Evolutionary conservation across 1,284 basidiomycete genomes (phyloP), one percentile per base, ranked within the genome.

Genomic region (Pisolithus thermaeus): DNA sequence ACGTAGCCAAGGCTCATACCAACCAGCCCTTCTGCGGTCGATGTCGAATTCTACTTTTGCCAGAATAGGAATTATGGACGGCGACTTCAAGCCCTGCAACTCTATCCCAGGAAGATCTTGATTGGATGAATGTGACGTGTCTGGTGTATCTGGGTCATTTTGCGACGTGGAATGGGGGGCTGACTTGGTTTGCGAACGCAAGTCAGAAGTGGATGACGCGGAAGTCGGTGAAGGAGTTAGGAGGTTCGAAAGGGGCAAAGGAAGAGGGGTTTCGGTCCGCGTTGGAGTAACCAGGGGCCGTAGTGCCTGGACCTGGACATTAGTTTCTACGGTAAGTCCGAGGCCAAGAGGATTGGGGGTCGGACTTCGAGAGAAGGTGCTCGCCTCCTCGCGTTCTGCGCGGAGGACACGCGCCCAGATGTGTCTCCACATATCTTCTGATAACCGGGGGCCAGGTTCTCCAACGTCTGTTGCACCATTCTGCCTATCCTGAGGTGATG

Each of bases 41-140:
- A 93, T 87, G 61, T 92, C 89, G 59, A 93, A 92, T 66, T 93
- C 90, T n/a, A 93, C 80, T 69, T 91, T 92, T 48, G 90, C 91
- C 28, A 93, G 76, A 53, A 93, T 83, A 12, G 88, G 88, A 48
- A 90, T 81, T 41, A 88, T 68, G 27, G 84, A 80, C 47, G 76
- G 65, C 16, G 82, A 81, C 53, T 69, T 65, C 44, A 89, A 70
- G 5, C 87, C 86, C 16, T 84, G 81, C n/a, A 87, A 73, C 52
- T 81, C 74, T 48, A 86, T 67, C 32, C 75, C 74, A 46, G 77
- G 73, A 28, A 72, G 73, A 0, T 52, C 65, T 20, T 71, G 63
- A 46, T 73, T 73, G 40, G 74, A 73, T 9, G 75, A 72, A 22
- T 69, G 69, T 35, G 81, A 81, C 11, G 78, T 78, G 61, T 83